Conservation (phyloP, 192 early-diverging fungal species). For the Rhizophlyctis rosea region DNA sequence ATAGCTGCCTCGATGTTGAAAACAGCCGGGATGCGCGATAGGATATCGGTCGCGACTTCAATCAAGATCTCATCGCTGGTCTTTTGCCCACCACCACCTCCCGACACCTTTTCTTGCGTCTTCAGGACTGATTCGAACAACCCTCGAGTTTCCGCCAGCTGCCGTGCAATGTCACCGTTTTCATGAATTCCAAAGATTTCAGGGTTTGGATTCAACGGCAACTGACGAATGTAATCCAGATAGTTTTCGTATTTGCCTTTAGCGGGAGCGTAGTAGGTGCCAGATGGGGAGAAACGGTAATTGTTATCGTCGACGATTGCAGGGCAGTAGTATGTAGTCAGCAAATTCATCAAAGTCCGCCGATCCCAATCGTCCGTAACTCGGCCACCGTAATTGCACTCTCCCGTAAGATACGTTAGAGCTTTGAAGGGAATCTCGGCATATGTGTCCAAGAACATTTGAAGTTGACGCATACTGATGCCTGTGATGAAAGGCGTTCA, state of each 20-base stretch:
- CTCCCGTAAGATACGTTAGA: conserved; percentile 55
- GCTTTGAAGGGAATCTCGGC: conserved; percentile 61
- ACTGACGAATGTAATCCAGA: conserved; percentile 53
- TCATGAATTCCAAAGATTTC: conserved; percentile 72
- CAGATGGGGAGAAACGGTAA: conserved; percentile 57
- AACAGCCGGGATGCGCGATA: conserved; percentile 42
- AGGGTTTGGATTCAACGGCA: conserved; percentile 59
- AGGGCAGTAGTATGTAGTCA: conserved; percentile 53
- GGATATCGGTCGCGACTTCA: conserved; percentile 57
- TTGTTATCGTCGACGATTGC: conserved; percentile 48
- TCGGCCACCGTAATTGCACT: conserved; percentile 65
- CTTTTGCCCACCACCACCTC: conserved; percentile 41
- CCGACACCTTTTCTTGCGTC: conserved; percentile 47
- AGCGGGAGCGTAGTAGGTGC: conserved; percentile 51
- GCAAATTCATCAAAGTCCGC: conserved; percentile 55
- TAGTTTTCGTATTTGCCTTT: conserved; percentile 52
- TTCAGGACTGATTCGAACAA: conserved; percentile 57
- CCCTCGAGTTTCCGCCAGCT: conserved; percentile 53
- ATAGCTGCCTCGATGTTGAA: conserved; percentile 51
- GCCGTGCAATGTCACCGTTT: conserved; percentile 65
- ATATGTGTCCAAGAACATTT: conserved; percentile 63
- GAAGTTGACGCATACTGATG: conserved; percentile 60
- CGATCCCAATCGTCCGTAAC: conserved; percentile 70
- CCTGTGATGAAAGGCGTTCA: conserved; percentile 22
- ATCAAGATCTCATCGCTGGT: conserved; percentile 57